Evolutionary conservation across 139 green algal genomes (phyloP).

Genomic region (Closterium sp.): DNA sequence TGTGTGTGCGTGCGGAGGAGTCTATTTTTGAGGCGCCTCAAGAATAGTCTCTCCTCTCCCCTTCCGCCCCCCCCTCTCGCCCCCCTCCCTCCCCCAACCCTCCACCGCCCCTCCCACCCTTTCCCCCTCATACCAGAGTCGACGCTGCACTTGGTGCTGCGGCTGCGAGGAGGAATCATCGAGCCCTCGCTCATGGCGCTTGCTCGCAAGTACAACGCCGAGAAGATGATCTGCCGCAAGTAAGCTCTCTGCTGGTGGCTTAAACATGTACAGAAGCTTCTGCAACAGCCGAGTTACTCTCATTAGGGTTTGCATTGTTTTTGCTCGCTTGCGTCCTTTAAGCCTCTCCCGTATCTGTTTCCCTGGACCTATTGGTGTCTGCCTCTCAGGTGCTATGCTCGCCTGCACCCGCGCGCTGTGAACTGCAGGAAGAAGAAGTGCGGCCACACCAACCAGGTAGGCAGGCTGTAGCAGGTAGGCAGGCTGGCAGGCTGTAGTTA

Average conservation of each 20-base stretch:
- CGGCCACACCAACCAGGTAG: slow-evolving; percentile 74
- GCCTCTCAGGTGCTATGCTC: slow-evolving; percentile 97
- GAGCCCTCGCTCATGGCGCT: slow-evolving; percentile 97
- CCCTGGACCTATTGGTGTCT: no score
- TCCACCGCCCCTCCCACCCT: background rate
- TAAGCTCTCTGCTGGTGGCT: slow-evolving; percentile 51
- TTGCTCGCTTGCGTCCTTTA: no score
- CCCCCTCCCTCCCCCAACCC: background rate
- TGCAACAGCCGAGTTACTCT: no score
- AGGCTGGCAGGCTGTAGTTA: no score
- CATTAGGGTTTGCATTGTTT: no score
- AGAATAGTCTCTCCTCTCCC: background rate
- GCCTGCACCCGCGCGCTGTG: slow-evolving; percentile 91
- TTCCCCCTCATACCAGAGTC: slow-evolving; percentile 65
- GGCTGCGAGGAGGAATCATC: slow-evolving; percentile 97
- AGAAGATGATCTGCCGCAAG: slow-evolving; percentile 99
- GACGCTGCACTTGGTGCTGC: slow-evolving; percentile 97
- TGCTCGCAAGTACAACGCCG: slow-evolving; percentile 97
- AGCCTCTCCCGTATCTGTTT: no score
- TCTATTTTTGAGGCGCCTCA: no score
- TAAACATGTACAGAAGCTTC: background rate
- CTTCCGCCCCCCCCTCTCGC: background rate
- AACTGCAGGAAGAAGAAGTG: slow-evolving; percentile 99
- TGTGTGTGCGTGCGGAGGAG: no score
- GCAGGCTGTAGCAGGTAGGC: no score